Percentiles rank a stretch among this genome's conserved stretches.
Conservation (phyloP, 1,139 yeast species). For the Sugiyamaella paludigena region DNA sequence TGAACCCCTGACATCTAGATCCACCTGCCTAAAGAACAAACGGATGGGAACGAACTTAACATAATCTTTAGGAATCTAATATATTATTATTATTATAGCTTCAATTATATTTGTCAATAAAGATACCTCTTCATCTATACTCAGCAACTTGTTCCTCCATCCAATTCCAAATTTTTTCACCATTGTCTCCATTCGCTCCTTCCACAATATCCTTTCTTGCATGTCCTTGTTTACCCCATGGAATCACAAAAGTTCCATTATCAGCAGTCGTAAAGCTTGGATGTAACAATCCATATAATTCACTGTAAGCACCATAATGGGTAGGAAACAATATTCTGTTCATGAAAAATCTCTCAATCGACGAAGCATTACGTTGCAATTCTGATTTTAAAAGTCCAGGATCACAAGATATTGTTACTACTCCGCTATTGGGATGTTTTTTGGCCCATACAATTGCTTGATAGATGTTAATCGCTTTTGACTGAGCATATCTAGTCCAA, state of each 20-base stretch:
- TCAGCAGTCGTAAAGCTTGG: constrained; percentile 39
- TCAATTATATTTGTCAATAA: too few relatives aligned
- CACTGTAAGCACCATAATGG: constrained; percentile 45
- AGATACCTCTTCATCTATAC: too few relatives aligned
- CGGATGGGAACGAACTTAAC: too few relatives aligned
- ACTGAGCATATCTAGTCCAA: constrained; percentile 42
- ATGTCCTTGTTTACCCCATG: constrained; percentile 28
- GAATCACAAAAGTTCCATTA: constrained; percentile 38
- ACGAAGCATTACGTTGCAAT: constrained; percentile 38
- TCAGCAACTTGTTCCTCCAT: constrained; percentile 29
- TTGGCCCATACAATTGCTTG: constrained; percentile 47
- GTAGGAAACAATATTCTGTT: constrained; percentile 5
- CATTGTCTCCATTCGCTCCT: constrained; percentile 35
- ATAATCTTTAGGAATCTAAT: too few relatives aligned
- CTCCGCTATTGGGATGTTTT: constrained; percentile 37
- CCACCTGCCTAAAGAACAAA: too few relatives aligned
- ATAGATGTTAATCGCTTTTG: constrained; percentile 47
- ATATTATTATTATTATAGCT: too few relatives aligned
- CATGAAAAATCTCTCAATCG: background rate
- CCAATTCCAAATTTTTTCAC: constrained; percentile 35
- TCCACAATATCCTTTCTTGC: constrained; percentile 27
- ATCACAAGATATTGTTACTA: constrained; percentile 43
- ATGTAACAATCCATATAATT: constrained; percentile 42
- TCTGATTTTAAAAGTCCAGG: constrained; percentile 51
- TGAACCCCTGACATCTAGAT: too few relatives aligned